Base-by-base conservation (phyloP, 371 early-diverging fungal genomes). In the Sporodiniella umbellata region DNA sequence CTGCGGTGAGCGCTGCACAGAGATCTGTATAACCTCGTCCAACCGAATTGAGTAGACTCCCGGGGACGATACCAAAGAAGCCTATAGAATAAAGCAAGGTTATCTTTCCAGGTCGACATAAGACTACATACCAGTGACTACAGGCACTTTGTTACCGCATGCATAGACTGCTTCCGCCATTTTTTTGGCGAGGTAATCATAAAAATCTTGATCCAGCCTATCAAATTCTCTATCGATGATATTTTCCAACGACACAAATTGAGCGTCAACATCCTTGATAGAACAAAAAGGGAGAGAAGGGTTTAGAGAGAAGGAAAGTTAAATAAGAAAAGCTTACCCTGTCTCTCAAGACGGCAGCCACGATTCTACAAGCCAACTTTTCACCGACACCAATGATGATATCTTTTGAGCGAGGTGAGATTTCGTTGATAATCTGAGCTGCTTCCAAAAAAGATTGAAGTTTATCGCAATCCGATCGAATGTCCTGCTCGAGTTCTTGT, bases 1-100 rank as follows among this genome's bases (percentile, higher is more conserved):
- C 98, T 0, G 99, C 95, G 17, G 93, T 77, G 47, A 99, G 75
- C 2, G 98, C 98, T 14, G 98, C 96, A 15, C 95, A 91, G 45
- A 98, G 78, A 68, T 99, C 99, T 0, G 98, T 97, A 75, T 99
- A 99, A 17, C 99, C 99, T 47, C 98, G 93, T 2, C 99, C 99
- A 50, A 99, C 87, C 58, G 90, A 90, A 26, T 77, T 72, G 53
- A 99, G 65, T 31, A 99, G 70, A 66, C 92, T 83, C 17, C 97
- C 98, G 12, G 99, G 99, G 1, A 96, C 93, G 17, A 88, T 87
- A 11, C 99, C 98, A 73, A 99, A 88, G 74, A 87, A 99, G 15
- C 99, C 93, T 78, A 42, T 10, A 12, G 15, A 40, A 37, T 11
- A 43, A 26, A 51, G 7, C 7, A 21, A 10, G 10, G n/a, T n/a